Percentiles rank a stretch among this genome's conserved stretches.
These are phyloP conservation scores for Hypoxylon sp. DNA, from an alignment of 2,329 filamentous ascomycete genomes.

Conservation along the genomic window DNA sequence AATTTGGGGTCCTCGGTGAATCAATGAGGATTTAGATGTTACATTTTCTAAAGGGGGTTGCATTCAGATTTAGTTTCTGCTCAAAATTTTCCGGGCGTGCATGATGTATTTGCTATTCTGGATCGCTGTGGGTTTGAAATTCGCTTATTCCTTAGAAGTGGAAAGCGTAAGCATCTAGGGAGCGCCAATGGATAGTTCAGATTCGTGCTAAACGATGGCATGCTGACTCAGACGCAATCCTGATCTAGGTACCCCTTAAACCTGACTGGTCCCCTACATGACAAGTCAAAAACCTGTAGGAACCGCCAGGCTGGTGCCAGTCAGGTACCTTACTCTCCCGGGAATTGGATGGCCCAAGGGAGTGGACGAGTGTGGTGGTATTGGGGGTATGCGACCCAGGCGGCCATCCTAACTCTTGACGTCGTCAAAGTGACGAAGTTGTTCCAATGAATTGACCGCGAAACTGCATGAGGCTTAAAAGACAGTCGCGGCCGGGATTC, in stretches of 20 bases:
- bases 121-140: neutral
- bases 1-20: neutral
- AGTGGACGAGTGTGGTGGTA: neutral
- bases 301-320: neutral
- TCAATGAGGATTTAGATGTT: neutral
- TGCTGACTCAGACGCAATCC: neutral
- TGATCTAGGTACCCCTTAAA: neutral
- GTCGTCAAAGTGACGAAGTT: neutral
- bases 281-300: neutral
- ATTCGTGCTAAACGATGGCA: neutral
- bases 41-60: neutral
- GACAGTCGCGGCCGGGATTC: neutral
- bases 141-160: neutral
- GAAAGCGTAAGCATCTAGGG: neutral
- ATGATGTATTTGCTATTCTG: neutral
- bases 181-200: too few species aligned
- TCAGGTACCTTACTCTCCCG: neutral
- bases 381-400: neutral
- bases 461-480: neutral
- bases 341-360: neutral
- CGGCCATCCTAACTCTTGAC: neutral
- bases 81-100: neutral
- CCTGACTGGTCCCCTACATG: neutral
- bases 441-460: neutral
- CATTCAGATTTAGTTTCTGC: neutral